Conservation (phyloP, 2,329 filamentous ascomycete species). For the Colletotrichum sp. region DNA sequence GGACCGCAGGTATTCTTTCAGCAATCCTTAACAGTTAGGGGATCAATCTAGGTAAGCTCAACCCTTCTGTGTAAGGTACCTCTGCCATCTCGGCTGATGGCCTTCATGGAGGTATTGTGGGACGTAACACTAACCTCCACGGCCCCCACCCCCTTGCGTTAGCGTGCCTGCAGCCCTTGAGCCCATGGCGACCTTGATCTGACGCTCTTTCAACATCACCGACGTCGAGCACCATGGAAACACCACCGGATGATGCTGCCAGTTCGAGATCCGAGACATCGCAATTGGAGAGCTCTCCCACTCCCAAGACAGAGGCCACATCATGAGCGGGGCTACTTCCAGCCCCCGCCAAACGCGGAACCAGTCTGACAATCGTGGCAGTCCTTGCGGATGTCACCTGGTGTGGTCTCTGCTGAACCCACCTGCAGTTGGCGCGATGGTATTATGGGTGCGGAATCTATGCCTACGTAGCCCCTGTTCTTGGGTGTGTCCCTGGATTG, state of each 20-base stretch:
- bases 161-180: too few species aligned
- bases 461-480: neutral
- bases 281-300: neutral
- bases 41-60: too few species aligned
- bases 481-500: neutral
- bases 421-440: neutral
- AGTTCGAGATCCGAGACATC: neutral
- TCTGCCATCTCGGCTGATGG: too few species aligned
- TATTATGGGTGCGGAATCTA: neutral
- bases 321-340: neutral
- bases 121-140: too few species aligned
- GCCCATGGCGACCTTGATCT: too few species aligned
- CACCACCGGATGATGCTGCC: neutral
- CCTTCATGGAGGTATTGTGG: too few species aligned
- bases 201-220: neutral
- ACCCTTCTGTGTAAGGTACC: too few species aligned
- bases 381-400: neutral
- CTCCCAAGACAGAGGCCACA: neutral
- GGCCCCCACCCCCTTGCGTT: too few species aligned
- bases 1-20: too few species aligned
- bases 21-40: too few species aligned
- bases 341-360: neutral
- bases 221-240: neutral
- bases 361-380: neutral
- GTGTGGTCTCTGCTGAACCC: neutral